Evolutionary conservation across 2,329 filamentous ascomycete species (phyloP).

Genomic region (Paradendryphiella salina): DNA sequence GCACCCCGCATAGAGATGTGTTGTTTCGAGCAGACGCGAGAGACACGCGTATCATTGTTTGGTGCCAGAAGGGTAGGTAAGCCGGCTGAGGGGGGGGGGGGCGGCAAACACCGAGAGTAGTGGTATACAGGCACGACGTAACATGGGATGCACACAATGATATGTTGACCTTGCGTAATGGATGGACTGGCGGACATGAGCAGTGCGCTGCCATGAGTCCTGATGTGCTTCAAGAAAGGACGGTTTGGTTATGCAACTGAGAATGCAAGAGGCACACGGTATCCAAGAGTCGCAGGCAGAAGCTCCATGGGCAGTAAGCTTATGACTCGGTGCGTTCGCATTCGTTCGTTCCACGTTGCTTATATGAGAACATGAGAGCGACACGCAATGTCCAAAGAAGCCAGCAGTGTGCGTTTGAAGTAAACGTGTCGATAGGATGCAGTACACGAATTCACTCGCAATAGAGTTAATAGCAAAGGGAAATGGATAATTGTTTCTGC

Average conservation of each 20-base stretch:
- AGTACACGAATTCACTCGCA: neutral
- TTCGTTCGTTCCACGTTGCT: conserved; percentile 40
- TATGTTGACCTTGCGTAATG: conserved; percentile 4
- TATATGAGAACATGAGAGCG: conserved; percentile 11
- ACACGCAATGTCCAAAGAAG: conserved; percentile 8
- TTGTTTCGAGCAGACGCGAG: neutral
- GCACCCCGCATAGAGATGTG: neutral
- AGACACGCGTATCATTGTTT: neutral
- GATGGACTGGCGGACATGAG: neutral
- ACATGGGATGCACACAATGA: conserved; percentile 4
- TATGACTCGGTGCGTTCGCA: conserved; percentile 19
- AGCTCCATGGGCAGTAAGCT: conserved; percentile 5
- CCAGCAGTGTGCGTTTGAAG: neutral
- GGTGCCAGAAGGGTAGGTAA: neutral
- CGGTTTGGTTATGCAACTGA: conserved; percentile 15
- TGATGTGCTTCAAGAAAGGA: conserved; percentile 1
- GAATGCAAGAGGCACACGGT: conserved; percentile 11
- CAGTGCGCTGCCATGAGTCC: neutral
- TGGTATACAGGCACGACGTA: conserved; percentile 10
- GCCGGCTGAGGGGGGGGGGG: neutral
- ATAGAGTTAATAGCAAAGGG: neutral
- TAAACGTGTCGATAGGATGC: neutral
- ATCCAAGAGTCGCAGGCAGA: neutral
- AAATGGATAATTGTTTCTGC: conserved; percentile 33
- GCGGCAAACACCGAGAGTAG: neutral